A percentile compares a stretch with the other conserved stretches of the same genome.
phyloP scores from a whole-genome alignment of 805 yeast genomes.

The Ogataea methylovora region DNA sequence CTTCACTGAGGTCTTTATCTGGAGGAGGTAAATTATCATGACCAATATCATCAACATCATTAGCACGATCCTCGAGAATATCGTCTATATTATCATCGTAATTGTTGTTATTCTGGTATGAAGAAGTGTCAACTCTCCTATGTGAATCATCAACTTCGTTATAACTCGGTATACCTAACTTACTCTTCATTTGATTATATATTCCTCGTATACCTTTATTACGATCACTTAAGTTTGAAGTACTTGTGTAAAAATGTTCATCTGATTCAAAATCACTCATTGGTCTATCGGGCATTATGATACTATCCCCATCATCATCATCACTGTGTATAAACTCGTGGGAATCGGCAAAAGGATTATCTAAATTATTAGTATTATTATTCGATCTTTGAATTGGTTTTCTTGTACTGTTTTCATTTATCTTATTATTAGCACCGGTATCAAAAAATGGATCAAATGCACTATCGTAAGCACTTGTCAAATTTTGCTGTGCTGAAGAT shows the following conservation, averaged over 20 bases:
- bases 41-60: conserved; percentile 11
- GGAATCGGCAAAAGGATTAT: conserved; percentile 3
- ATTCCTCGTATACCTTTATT: conserved; percentile 20
- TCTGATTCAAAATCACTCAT: conserved; percentile 14
- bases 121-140: background rate
- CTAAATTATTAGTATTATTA: background rate
- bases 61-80: conserved; percentile 1
- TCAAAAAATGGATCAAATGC: conserved; percentile 9
- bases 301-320: conserved; percentile 6
- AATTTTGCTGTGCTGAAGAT: conserved; percentile 1
- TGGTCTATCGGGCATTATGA: conserved; percentile 9
- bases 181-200: conserved; percentile 19
- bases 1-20: conserved; percentile 14
- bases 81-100: conserved; percentile 3
- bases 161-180: conserved; percentile 19
- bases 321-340: background rate
- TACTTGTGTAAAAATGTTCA: too few relatives aligned
- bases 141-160: conserved; percentile 11
- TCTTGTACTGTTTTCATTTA: background rate
- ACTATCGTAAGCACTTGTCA: conserved; percentile 12
- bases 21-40: conserved; percentile 19
- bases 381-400: background rate
- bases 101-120: background rate
- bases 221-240: conserved; percentile 6
- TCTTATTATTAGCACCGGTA: conserved; percentile 1